Evolutionary conservation across 805 yeast species (phyloP), one percentile per base, ranked within the genome.

Genomic region (Metschnikowia sp.): DNA sequence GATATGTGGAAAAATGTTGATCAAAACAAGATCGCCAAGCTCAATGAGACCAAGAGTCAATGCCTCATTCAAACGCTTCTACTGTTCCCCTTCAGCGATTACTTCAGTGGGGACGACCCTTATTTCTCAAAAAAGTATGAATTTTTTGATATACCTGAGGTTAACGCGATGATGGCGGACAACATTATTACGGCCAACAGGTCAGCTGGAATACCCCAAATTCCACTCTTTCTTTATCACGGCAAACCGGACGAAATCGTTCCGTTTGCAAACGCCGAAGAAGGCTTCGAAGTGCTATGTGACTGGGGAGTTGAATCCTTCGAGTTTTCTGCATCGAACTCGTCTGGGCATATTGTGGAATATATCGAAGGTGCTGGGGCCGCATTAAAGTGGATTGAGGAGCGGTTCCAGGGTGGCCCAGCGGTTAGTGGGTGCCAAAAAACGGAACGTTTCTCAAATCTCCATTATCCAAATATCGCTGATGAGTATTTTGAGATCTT

Each of bases 201-300:
- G 11, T 34, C 32, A 7, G 40, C 34, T 9, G 44, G 51, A 12
- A 46, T 51, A 11, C 66, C 66, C 2, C 54, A 56, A 32, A 56
- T 62, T 29, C 69, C 66, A 2, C 29, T 63, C 10, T 63, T 59
- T 39, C 49, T 60, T 1, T 62, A 51, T 42, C 66, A 63, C 32
- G 65, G 62, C 2, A 30, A 35, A 8, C 42, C 49, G 4, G 68
- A 64, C 42, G 55, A 54, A 26, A 51, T 63, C 10, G 57, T 64
- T 28, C 68, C 66, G 2, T 40, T 36, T 18, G 42, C n/a, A 38
- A 54, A 37, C 4, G 52, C 59, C 13, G 44, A 55, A 35, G 51
- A 51, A 31, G 54, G 57, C 2, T 68, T 59, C 40, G 56, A 58
- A 8, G 56, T 54, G 37, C 67, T 64, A 62, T 66, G 72, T 48